phyloP scores from a whole-genome alignment of 139 green algal species.

The Prasinococcaceae sp. region DNA sequence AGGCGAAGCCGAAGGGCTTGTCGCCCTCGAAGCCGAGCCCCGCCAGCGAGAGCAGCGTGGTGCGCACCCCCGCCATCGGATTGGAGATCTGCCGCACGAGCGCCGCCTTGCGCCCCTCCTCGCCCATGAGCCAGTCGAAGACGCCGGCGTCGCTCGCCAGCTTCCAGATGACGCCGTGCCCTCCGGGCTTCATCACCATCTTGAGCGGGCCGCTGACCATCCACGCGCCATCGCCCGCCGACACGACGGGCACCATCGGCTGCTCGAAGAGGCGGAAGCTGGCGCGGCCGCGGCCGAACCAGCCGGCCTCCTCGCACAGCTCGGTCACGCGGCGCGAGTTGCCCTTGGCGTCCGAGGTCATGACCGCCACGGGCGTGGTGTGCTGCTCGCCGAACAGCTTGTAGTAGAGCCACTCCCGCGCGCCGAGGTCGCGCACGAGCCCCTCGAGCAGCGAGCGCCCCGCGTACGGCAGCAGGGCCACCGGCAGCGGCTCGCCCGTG shows the following conservation, averaged over 20 bases:
- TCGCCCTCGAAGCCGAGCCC: constrained; percentile 43
- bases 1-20: constrained; percentile 82
- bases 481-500: constrained; percentile 75
- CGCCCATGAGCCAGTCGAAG: constrained; percentile 24
- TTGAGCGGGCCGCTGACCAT: constrained; percentile 40
- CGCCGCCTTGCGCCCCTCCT: constrained; percentile 37
- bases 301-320: constrained; percentile 32
- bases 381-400: constrained; percentile 58
- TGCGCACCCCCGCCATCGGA: constrained; percentile 84
- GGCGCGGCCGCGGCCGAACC: constrained; percentile 62
- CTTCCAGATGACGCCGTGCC: constrained; percentile 98
- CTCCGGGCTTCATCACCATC: constrained; percentile 80
- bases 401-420: constrained; percentile 87
- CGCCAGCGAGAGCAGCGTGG: constrained; percentile 82
- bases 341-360: constrained; percentile 92
- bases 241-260: constrained; percentile 83
- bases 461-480: constrained; percentile 85
- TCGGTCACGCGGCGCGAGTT: constrained; percentile 66
- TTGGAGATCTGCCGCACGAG: constrained; percentile 91
- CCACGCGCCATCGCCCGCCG: constrained; percentile 57
- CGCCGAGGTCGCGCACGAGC: constrained; percentile 78
- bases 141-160: constrained; percentile 78
- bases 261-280: constrained; percentile 75
- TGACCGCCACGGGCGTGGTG: constrained; percentile 84
- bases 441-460: constrained; percentile 77